Base-by-base conservation (phyloP, 805 yeast species). In the Groenewaldozyma tartarivorans region DNA sequence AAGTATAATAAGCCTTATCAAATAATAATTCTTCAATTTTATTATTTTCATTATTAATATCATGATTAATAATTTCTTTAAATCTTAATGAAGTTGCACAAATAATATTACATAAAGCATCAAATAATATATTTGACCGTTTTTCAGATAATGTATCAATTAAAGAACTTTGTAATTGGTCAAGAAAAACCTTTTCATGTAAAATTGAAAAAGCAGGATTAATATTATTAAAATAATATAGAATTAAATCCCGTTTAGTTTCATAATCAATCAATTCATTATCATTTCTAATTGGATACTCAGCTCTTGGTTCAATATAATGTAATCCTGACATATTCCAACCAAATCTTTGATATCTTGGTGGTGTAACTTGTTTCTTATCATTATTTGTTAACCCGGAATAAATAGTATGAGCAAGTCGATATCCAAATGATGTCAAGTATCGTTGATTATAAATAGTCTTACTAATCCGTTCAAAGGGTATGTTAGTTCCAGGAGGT, bases 261-360 rank as follows among this genome's bases (percentile, higher is more conserved):
- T 36, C 52, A 11, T 26, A 29, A 13, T 18, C 32, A n/a, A n/a
- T n/a, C 13, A 41, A n/a, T 7, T 40, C 43, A 3, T 24, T 22
- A 9, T 15, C 19, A 2, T 27, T 15, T 9, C 18, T 6, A 18
- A 21, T 9, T 24, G 29, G 29, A 24, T 9, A 24, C 13, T 13
- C 61, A 72, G 69, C 64, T 1, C 71, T 46, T 9, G 58, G 41
- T 27, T 51, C 49, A 17, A 74, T 44, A 50, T 72, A 77, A 48
- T 67, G 69, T 20, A 67, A 65, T 1, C 81, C 81, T 11, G 70
- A 62, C 72, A 75, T 59, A 52, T 76, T 76, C 80, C 81, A 77
- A n/a, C 79, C 81, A 49, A 71, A 76, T 39, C 65, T 70, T 51
- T 76, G 79, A 15, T 65, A 59, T 36, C 81, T 54, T 3, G 81